phyloP scores from a whole-genome alignment of 306 rosid species.

The Citrullus colocynthis region DNA sequence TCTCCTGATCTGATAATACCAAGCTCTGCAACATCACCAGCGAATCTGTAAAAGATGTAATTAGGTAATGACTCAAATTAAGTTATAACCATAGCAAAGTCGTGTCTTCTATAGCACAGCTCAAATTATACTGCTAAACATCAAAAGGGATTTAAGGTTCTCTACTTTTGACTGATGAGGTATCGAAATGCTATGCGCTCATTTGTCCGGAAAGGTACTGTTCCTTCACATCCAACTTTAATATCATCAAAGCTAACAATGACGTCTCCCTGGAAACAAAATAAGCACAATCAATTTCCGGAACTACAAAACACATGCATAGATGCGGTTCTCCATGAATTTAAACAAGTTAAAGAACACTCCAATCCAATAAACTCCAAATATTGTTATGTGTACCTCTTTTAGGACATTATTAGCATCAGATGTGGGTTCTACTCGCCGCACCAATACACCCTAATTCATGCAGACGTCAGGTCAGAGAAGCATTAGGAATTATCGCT shows the following conservation, averaged over 20 bases:
- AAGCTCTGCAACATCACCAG: slow-evolving; percentile 80
- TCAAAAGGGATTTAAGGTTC: not conserved
- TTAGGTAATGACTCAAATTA: not conserved
- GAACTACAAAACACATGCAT: not conserved
- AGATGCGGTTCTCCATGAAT: not conserved
- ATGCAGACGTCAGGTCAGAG: slow-evolving; percentile 10
- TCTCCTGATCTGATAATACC: slow-evolving; percentile 81
- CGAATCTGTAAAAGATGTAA: slow-evolving; percentile 57
- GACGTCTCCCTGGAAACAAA: slow-evolving; percentile 74
- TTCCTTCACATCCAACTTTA: slow-evolving; percentile 86
- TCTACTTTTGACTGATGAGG: slow-evolving; percentile 93
- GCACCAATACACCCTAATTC: slow-evolving; percentile 83
- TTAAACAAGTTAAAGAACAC: slow-evolving; percentile 4
- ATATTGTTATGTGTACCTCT: slow-evolving; percentile 39
- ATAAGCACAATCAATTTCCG: slow-evolving; percentile 7
- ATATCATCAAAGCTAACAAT: slow-evolving; percentile 85
- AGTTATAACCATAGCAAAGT: not conserved
- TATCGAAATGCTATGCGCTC: slow-evolving; percentile 92
- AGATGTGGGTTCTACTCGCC: slow-evolving; percentile 87
- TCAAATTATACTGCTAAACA: not conserved
- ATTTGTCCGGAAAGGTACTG: slow-evolving; percentile 80
- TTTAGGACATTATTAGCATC: slow-evolving; percentile 76
- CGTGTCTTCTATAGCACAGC: not conserved
- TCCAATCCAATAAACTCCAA: not conserved
- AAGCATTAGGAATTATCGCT: slow-evolving; percentile 1